Percentiles rank a stretch among this genome's conserved stretches.
These are phyloP conservation scores for Fusarium oxysporum DNA, from an alignment of 2,329 filamentous ascomycete genomes.

Conservation along the genomic window DNA sequence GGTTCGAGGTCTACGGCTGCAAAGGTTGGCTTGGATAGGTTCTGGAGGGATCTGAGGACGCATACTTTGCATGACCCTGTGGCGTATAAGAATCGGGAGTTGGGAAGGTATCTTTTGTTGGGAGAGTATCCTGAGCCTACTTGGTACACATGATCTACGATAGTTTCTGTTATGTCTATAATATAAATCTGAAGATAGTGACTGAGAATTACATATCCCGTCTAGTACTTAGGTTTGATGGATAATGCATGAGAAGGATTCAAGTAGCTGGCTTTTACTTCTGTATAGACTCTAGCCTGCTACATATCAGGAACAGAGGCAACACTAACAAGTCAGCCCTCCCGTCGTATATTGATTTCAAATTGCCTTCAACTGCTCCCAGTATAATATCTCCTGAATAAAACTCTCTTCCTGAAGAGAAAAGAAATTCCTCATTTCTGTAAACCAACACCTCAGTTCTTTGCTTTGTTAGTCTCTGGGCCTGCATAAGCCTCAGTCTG, in stretches of 20 bases:
- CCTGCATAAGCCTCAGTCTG: constrained; percentile 14
- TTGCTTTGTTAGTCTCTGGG: constrained; percentile 19
- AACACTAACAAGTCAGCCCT: not conserved
- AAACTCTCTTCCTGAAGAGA: accelerated
- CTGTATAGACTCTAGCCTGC: no score
- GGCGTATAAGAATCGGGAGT: constrained; percentile 73
- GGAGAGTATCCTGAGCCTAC: constrained; percentile 62
- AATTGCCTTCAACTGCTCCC: no score
- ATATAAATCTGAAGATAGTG: accelerated
- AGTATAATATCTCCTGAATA: no score
- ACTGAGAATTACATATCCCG: accelerated
- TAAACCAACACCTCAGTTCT: not conserved
- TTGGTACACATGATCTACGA: constrained; percentile 4
- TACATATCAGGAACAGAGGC: accelerated
- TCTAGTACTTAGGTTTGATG: accelerated
- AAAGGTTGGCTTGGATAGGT: constrained; percentile 71
- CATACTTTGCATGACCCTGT: constrained; percentile 76
- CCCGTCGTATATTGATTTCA: accelerated
- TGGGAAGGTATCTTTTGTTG: constrained; percentile 68
- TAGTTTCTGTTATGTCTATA: no score
- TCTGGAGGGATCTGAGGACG: constrained; percentile 74
- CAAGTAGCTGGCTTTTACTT: no score
- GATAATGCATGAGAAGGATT: no score
- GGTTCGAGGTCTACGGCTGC: constrained; percentile 64
- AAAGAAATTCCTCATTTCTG: accelerated